A percentile compares a stretch with the other conserved stretches of the same genome.
Evolutionary conservation across 352 stramenopile species (phyloP).

Genomic region (Phytophthora megakarya): DNA sequence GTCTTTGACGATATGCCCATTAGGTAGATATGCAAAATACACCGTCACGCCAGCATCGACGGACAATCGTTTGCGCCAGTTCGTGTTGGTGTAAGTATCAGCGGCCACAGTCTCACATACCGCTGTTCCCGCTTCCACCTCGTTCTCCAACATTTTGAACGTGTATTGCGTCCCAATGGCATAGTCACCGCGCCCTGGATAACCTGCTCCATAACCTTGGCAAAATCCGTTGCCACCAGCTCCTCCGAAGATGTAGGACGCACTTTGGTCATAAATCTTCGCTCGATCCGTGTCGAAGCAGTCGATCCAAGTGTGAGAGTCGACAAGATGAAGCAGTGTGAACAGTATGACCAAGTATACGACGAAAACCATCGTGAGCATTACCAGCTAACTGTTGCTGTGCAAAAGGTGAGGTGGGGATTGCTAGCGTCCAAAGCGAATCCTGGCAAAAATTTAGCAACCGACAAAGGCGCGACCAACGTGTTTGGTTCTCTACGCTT

Average conservation of each 20-base stretch:
- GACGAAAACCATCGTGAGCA: neutral
- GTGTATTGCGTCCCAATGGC: constrained; percentile 63
- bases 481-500: neutral
- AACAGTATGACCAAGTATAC: neutral
- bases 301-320: constrained; percentile 72
- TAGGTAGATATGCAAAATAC: constrained; percentile 64
- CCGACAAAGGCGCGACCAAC: constrained; percentile 6
- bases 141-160: constrained; percentile 74
- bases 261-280: constrained; percentile 64
- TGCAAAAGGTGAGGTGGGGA: neutral
- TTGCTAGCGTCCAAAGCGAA: neutral
- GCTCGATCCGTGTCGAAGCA: constrained; percentile 61
- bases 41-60: constrained; percentile 39
- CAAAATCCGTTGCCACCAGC: constrained; percentile 68
- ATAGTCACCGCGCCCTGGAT: constrained; percentile 54
- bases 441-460: neutral
- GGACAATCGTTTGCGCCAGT: constrained; percentile 59
- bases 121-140: constrained; percentile 47
- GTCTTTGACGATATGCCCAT: constrained; percentile 72
- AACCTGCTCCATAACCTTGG: constrained; percentile 67
- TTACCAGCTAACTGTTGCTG: neutral
- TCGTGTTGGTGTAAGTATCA: constrained; percentile 57
- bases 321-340: constrained; percentile 6
- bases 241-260: constrained; percentile 69
- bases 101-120: constrained; percentile 47